These are phyloP conservation scores for Kluyveromyces sp. DNA, from an alignment of 1,139 yeast genomes.

Conservation along the genomic window DNA sequence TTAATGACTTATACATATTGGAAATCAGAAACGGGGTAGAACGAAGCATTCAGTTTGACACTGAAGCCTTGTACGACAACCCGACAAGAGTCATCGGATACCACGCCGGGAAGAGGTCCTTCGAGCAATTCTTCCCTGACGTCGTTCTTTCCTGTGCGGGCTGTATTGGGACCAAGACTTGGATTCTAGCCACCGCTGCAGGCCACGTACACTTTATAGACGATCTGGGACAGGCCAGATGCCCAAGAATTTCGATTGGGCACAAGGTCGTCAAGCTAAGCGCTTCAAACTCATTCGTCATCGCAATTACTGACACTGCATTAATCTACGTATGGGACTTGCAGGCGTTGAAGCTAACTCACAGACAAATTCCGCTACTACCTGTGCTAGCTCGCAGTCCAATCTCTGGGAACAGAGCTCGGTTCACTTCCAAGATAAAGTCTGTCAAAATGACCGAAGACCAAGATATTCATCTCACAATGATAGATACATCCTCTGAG, in stretches of 20 bases:
- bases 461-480: background rate
- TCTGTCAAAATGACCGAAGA: background rate
- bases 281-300: slow-evolving; percentile 17
- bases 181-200: slow-evolving; percentile 30
- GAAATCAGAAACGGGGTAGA: slow-evolving; percentile 43
- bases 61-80: slow-evolving; percentile 34
- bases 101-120: slow-evolving; percentile 37
- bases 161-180: slow-evolving; percentile 20
- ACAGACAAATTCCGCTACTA: slow-evolving; percentile 24
- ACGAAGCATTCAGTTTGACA: slow-evolving; percentile 29
- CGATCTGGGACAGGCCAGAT: slow-evolving; percentile 21
- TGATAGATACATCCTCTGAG: background rate
- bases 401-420: slow-evolving; percentile 23
- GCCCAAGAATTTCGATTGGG: slow-evolving; percentile 28
- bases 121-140: slow-evolving; percentile 46
- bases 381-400: slow-evolving; percentile 26
- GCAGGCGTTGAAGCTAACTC: slow-evolving; percentile 14
- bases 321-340: slow-evolving; percentile 30
- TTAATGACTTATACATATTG: slow-evolving; percentile 30
- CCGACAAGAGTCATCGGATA: slow-evolving; percentile 44
- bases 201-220: slow-evolving; percentile 26
- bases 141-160: slow-evolving; percentile 38
- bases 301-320: slow-evolving; percentile 29
- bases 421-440: slow-evolving; percentile 13
- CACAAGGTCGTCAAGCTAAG: slow-evolving; percentile 27